Base-by-base conservation (phyloP, 805 yeast genomes). In the Suhomyces sp. region DNA sequence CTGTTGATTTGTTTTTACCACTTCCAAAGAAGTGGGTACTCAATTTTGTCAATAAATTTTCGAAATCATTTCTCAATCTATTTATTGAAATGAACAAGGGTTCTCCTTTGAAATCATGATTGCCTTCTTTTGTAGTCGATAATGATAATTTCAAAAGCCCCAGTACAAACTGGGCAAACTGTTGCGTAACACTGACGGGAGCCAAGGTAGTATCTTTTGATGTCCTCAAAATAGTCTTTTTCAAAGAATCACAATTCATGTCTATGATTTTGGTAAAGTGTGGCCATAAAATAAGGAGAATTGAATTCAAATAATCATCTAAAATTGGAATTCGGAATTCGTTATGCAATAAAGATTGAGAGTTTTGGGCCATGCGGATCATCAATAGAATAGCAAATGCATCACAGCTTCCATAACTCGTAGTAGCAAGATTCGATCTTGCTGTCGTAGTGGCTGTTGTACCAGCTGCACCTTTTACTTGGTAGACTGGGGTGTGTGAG, bases 261-360 rank as follows among this genome's bases (percentile, higher is more conserved):
- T 88, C 96, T 26, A 90, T 73, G 21, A 87, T 66, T 29, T 69
- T 71, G 50, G 88, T 90, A 51, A 90, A 84, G 39, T 75, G 78
- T 0, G 97, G 96, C 98, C 98, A 93, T 28, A 91, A 62, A 3
- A 74, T 56, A 33, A 87, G 74, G 42, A 81, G 58, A 43, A 83
- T 78, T 11, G 76, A 66, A 47, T 83, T 79, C 44, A 83, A 68
- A 54, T 83, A 85, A 40, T 78, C 84, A 43, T 81, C 87, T 56
- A 80, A 63, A 4, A 79, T 79, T 0, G 95, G 90, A 2, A 83
- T 77, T 38, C 74, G 75, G 38, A 64, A 58, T 39, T 85, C 71
- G 42, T 76, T 81, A 51, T 84, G 90, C 16, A 84, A 62, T 43
- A 78, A 81, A 36, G 74, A 72, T 42, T 77, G 83, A 36, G 85